Percentiles rank a stretch among this genome's conserved stretches.
Evolutionary conservation across 2,329 filamentous ascomycete species (phyloP).

Genomic region (Simplicillium sp.): DNA sequence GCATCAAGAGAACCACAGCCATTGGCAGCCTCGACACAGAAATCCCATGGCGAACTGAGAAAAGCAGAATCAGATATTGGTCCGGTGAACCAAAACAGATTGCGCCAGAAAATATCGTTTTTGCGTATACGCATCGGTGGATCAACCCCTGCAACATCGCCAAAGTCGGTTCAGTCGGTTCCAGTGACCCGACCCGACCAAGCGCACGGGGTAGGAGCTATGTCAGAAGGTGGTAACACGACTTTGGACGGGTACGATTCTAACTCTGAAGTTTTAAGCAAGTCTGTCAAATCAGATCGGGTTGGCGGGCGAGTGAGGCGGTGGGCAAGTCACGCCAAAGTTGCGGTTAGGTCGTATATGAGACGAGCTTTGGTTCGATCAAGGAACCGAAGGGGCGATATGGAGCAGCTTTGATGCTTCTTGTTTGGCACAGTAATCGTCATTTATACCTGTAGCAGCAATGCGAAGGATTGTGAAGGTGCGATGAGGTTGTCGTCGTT

Average conservation of each 20-base stretch:
- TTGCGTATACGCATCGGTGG: too few species aligned
- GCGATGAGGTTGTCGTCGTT: too few species aligned
- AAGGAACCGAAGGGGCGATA: constrained; percentile 1
- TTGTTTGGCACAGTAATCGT: not conserved
- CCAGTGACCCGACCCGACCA: too few species aligned
- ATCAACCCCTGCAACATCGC: too few species aligned
- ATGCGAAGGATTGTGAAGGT: too few species aligned
- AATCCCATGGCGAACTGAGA: not conserved
- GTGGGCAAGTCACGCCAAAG: constrained; percentile 23
- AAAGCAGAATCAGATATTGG: too few species aligned
- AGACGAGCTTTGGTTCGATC: constrained; percentile 21
- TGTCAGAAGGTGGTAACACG: not conserved
- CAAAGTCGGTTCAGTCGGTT: too few species aligned
- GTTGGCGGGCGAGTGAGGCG: constrained; percentile 17
- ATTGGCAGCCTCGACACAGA: constrained; percentile 5
- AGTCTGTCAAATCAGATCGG: constrained; percentile 10
- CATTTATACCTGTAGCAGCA: too few species aligned
- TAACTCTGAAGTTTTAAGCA: constrained; percentile 3
- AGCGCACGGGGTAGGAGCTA: not conserved
- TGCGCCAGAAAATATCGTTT: too few species aligned
- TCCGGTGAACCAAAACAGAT: too few species aligned
- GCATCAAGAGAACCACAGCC: constrained; percentile 5
- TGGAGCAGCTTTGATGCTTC: not conserved
- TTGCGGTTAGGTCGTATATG: constrained; percentile 21
- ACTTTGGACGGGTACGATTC: not conserved